Conservation (phyloP, 31 red algal species). For the Odonthalia washingtoniensis region DNA sequence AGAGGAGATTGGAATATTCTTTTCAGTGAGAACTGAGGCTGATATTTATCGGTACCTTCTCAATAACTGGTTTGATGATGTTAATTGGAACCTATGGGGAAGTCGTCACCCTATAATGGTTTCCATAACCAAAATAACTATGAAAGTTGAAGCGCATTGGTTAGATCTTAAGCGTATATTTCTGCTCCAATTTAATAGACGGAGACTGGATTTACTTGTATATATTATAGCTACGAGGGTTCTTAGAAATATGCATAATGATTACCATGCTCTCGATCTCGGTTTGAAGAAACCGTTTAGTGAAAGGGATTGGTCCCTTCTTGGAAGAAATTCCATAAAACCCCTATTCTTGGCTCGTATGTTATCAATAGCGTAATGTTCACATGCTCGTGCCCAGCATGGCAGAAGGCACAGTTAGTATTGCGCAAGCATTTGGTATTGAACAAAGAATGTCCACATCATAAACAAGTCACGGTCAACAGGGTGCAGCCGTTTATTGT, state of each 20-base stretch:
- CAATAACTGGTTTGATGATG: neutral
- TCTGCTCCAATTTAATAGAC: constrained; percentile 4
- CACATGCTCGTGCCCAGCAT: constrained; percentile 7
- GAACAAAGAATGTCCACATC: neutral
- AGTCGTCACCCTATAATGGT: neutral
- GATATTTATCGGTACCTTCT: neutral
- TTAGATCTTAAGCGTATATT: neutral
- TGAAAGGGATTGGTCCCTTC: neutral
- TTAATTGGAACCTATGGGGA: neutral
- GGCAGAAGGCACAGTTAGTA: neutral
- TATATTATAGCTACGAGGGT: neutral
- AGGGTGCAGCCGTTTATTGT: neutral
- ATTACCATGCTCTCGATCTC: neutral
- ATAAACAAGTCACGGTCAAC: neutral
- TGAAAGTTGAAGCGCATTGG: constrained; percentile 35
- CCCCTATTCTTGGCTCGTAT: neutral
- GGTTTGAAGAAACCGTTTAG: too few species aligned
- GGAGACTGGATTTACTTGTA: constrained; percentile 6
- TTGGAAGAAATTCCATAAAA: neutral
- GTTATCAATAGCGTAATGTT: too few species aligned
- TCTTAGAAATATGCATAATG: neutral
- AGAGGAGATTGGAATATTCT: neutral
- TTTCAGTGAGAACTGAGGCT: too few species aligned
- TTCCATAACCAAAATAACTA: neutral
- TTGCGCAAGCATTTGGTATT: constrained; percentile 8